Conservation (phyloP, 2,329 filamentous ascomycete genomes). For the Ophiocordyceps camponoti-leonardi region DNA sequence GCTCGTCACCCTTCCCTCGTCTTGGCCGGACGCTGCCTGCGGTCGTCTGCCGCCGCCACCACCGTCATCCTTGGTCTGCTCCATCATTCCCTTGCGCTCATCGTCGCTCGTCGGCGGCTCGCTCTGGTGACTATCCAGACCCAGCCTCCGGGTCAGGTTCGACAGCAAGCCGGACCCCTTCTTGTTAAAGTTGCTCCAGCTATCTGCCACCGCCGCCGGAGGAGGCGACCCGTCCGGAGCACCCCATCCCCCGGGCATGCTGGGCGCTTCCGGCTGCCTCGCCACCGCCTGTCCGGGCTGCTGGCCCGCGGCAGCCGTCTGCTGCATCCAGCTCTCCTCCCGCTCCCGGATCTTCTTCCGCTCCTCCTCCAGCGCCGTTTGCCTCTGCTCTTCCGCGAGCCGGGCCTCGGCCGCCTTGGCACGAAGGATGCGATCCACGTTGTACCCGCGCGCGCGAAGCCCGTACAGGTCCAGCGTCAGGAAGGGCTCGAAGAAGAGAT, state of each 20-base stretch:
- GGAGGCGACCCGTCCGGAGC: constrained; percentile 34
- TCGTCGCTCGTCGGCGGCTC: constrained; percentile 19
- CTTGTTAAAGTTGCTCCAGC: constrained; percentile 14
- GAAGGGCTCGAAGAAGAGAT: constrained; percentile 80
- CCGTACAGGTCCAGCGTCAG: constrained; percentile 71
- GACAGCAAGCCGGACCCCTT: constrained; percentile 47
- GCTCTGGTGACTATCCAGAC: constrained; percentile 37
- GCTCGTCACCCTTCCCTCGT: constrained; percentile 38
- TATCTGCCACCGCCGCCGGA: constrained; percentile 7
- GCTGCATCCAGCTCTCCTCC: constrained; percentile 25
- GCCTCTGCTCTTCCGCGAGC: constrained; percentile 68
- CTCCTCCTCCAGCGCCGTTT: constrained; percentile 58
- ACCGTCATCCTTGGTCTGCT: constrained; percentile 22
- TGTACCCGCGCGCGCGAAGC: constrained; percentile 77
- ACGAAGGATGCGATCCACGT: constrained; percentile 84
- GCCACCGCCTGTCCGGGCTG: constrained; percentile 21
- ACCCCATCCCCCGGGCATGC: constrained; percentile 65
- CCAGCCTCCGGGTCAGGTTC: constrained; percentile 48
- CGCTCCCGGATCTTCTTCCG: constrained; percentile 45
- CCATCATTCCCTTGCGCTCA: constrained; percentile 19
- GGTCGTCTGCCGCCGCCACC: neutral
- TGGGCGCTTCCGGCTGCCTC: constrained; percentile 20
- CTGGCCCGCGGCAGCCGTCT: constrained; percentile 17
- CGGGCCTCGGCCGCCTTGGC: constrained; percentile 76
- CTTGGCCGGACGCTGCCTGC: constrained; percentile 10